Conservation (phyloP, 1,139 yeast genomes). For the Hansenula sp. region DNA sequence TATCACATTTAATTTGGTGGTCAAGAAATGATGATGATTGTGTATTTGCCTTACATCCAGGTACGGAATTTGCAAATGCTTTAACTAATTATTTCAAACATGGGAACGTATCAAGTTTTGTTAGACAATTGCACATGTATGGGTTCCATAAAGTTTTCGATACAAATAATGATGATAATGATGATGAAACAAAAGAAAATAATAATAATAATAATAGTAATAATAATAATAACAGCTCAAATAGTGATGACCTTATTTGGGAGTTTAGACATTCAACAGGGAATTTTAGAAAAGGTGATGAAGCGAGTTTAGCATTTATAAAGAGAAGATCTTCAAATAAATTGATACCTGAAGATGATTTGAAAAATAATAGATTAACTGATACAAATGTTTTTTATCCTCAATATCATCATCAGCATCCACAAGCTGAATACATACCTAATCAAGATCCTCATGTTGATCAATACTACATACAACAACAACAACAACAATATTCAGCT, state of each 20-base stretch:
- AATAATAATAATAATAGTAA: slow-evolving; percentile 4
- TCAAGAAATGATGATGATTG: slow-evolving; percentile 52
- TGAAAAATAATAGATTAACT: slow-evolving; percentile 8
- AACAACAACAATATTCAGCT: slow-evolving; percentile 13
- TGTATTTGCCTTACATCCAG: slow-evolving; percentile 63
- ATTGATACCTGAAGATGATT: slow-evolving; percentile 22
- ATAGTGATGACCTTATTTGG: slow-evolving; percentile 47
- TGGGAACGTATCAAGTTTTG: slow-evolving; percentile 68
- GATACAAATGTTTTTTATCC: slow-evolving; percentile 1
- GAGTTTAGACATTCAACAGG: slow-evolving; percentile 87
- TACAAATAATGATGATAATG: slow-evolving; percentile 12
- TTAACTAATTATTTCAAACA: slow-evolving; percentile 72
- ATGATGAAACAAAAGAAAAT: slow-evolving; percentile 1
- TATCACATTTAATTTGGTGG: slow-evolving; percentile 72
- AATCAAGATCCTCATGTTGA: not conserved
- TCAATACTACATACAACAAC: not conserved
- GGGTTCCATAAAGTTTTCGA: slow-evolving; percentile 67
- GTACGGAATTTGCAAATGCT: slow-evolving; percentile 59
- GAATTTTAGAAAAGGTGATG: slow-evolving; percentile 70
- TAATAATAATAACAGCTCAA: slow-evolving; percentile 18
- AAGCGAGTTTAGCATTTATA: slow-evolving; percentile 56
- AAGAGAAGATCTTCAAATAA: slow-evolving; percentile 48
- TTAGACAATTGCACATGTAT: slow-evolving; percentile 72
- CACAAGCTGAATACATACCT: not conserved
- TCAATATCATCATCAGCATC: slow-evolving; percentile 6